These are phyloP conservation scores for Neonectria faginata DNA, from an alignment of 2,329 filamentous ascomycete genomes.

Conservation along the genomic window DNA sequence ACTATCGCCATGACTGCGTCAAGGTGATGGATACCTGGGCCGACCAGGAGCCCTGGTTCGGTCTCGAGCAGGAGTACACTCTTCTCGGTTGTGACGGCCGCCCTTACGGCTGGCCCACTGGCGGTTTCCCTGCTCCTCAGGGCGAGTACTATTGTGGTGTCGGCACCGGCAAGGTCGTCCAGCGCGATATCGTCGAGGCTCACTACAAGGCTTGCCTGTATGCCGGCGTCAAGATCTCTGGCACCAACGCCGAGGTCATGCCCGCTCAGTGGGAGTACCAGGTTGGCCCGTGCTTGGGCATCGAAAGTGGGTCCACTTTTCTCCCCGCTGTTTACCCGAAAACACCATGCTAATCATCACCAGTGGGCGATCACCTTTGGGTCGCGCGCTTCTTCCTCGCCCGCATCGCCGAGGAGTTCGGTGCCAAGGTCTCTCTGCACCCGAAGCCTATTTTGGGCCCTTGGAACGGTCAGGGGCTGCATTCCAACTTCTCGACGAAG, in stretches of 20 bases:
- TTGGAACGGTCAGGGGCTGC: conserved; percentile 67
- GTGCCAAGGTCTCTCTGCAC: conserved; percentile 92
- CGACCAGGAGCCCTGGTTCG: conserved; percentile 92
- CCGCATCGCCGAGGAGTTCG: conserved; percentile 96
- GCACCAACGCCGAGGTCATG: conserved; percentile 99
- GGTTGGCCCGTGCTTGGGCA: conserved; percentile 89
- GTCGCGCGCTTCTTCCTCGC: conserved; percentile 83
- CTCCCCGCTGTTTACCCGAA: background rate
- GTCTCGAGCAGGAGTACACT: conserved; percentile 96
- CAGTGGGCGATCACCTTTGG: conserved; percentile 97
- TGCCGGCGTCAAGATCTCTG: conserved; percentile 91
- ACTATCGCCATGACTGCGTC: conserved; percentile 92
- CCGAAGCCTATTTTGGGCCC: conserved; percentile 77
- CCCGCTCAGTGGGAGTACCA: conserved; percentile 99
- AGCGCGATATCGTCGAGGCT: conserved; percentile 93
- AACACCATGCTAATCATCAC: conserved; percentile 42
- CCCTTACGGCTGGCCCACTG: conserved; percentile 79
- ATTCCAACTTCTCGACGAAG: conserved; percentile 88
- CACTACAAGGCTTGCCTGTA: conserved; percentile 77
- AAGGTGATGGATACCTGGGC: conserved; percentile 91
- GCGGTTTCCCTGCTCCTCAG: conserved; percentile 85
- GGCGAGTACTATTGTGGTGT: conserved; percentile 81
- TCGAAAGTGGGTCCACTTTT: conserved; percentile 71
- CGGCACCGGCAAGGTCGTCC: conserved; percentile 95
- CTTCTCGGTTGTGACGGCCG: conserved; percentile 81